These are phyloP conservation scores for Stemphylium vesicarium DNA, from an alignment of 2,329 filamentous ascomycete species.

Conservation along the genomic window DNA sequence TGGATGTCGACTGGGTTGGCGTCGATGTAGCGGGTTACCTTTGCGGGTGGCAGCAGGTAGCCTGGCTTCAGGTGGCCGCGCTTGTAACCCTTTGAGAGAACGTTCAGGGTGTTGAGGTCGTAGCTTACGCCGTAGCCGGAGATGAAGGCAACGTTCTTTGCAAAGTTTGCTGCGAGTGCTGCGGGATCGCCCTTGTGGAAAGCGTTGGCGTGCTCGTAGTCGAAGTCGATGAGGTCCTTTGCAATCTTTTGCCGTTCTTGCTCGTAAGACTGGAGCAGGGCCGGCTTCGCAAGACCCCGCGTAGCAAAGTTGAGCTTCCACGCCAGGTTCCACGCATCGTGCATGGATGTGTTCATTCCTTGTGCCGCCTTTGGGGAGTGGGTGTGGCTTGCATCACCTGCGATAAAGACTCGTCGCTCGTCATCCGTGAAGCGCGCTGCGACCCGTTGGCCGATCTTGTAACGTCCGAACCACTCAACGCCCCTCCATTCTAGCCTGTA, in stretches of 20 bases:
- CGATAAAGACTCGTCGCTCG: constrained; percentile 55
- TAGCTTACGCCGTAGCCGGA: constrained; percentile 75
- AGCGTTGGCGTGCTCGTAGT: constrained; percentile 58
- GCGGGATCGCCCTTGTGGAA: constrained; percentile 67
- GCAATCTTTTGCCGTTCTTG: constrained; percentile 53
- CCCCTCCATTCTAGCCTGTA: constrained; percentile 54
- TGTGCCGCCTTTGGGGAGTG: constrained; percentile 53
- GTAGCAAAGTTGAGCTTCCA: constrained; percentile 54
- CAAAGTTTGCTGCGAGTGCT: constrained; percentile 71
- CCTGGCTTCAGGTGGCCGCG: constrained; percentile 52
- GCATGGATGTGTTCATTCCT: constrained; percentile 55
- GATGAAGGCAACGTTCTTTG: constrained; percentile 74
- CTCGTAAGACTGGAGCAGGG: constrained; percentile 50
- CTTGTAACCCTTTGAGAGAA: constrained; percentile 60
- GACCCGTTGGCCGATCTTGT: constrained; percentile 58
- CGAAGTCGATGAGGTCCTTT: constrained; percentile 53
- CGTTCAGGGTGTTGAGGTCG: constrained; percentile 67
- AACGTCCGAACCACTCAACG: constrained; percentile 60
- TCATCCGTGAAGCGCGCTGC: constrained; percentile 54
- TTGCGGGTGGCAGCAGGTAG: constrained; percentile 67
- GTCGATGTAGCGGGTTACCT: constrained; percentile 76
- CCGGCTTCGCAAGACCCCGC: constrained; percentile 47
- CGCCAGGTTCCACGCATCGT: constrained; percentile 53
- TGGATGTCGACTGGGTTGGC: constrained; percentile 80
- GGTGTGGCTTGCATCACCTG: constrained; percentile 56